Base-by-base conservation (phyloP, 805 yeast species). In the Candida endomychidarum region DNA sequence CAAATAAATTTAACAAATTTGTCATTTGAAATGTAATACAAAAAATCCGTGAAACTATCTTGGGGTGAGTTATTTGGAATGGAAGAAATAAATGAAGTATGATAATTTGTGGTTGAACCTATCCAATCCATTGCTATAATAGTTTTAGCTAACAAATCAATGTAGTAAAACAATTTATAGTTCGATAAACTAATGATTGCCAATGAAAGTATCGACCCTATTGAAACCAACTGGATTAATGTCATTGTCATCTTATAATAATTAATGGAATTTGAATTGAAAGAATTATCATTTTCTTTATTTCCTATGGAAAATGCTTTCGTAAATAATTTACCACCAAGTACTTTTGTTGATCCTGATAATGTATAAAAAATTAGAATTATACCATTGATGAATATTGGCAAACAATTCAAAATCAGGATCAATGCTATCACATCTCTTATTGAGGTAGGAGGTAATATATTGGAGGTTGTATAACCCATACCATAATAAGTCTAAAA, bases 371-470 rank as follows among this genome's bases (percentile, higher is more conserved):
- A 38, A 8, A 49, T 30, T 23, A 60, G 49, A 7, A 58, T 36
- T 5, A 46, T 19, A n/a, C 25, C 14, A 29, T 39, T 42, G 9
- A 44, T 23, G 28, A 31, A 43, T 3, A 8, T n/a, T 3, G 71
- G 69, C 15, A 63, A 42, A 16, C 52, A 44, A 30, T 56, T 50
- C 9, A 63, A 38, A n/a, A 63, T 42, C 44, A 63, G 56, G 6
- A 60, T 53, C 27, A 64, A 46, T 20, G 70, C 59, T 27, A 64
- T 47, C 11, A 64, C 54, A 40, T 65, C 71, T 35, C 63, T 47
- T 38, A 57, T 34, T 6, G 65, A 52, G 4, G 57, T 48, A 4
- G 61, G 48, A 3, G 61, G 60, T 25, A 56, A 37, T 6, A 54
- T 45, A 34, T 37, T 43, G 14, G 44, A 30, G 4, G 36, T 29